Evolutionary conservation across 2,329 filamentous ascomycete genomes (phyloP).

Genomic region (Chrysosporium queenslandicum): DNA sequence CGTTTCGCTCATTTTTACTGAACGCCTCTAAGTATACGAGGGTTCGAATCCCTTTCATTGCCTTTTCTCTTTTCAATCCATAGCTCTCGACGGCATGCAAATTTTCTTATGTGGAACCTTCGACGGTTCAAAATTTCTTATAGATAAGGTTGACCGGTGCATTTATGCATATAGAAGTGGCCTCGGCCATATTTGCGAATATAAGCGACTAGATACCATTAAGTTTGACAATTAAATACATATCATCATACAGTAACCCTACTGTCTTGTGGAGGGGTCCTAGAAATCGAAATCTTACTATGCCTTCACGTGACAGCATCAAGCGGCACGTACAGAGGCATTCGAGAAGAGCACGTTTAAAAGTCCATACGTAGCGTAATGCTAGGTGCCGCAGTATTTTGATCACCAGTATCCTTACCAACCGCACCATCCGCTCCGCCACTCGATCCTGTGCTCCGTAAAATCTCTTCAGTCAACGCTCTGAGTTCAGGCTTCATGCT

Average conservation of each 20-base stretch:
- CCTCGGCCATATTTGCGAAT: background rate
- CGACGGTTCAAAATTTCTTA: background rate
- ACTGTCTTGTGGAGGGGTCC: too few species aligned
- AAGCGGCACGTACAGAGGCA: too few species aligned
- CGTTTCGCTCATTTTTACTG: background rate
- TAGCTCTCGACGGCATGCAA: background rate
- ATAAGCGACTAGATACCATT: background rate
- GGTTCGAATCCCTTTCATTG: too few species aligned
- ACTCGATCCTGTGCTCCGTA: conserved; percentile 52
- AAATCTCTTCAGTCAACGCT: conserved; percentile 68
- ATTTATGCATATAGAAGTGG: background rate
- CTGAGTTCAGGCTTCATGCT: conserved; percentile 62
- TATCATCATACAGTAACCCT: background rate
- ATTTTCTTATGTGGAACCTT: background rate
- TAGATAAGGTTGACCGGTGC: background rate
- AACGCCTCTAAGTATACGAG: too few species aligned
- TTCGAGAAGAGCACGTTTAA: conserved; percentile 38
- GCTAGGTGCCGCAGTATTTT: conserved; percentile 51
- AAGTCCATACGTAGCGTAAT: conserved; percentile 97
- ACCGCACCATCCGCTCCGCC: conserved; percentile 21
- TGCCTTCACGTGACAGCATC: too few species aligned
- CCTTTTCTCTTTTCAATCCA: background rate
- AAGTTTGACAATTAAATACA: background rate
- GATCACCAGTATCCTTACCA: conserved; percentile 27
- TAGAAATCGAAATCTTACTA: too few species aligned